Conservation (phyloP, 129 eudicot genomes). For the Flaveria trinervia region DNA sequence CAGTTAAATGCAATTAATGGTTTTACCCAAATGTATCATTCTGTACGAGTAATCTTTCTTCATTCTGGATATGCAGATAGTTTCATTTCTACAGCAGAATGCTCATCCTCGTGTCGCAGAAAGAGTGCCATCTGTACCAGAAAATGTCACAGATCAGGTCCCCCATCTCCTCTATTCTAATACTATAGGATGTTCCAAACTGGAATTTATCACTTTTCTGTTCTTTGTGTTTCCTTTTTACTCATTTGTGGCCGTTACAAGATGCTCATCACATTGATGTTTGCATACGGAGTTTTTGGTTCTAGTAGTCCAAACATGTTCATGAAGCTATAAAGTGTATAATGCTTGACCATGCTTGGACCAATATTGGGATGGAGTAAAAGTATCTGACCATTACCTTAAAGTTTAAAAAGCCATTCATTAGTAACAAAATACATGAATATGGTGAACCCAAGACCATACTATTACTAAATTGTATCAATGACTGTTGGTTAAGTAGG, state of each 20-base stretch:
- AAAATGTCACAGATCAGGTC: slow-evolving; percentile 98
- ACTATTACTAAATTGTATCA: slow-evolving; percentile 11
- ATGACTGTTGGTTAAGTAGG: not conserved
- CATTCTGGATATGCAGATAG: slow-evolving; percentile 59
- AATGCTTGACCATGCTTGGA: not conserved
- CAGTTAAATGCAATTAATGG: not conserved
- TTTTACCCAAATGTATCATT: not conserved
- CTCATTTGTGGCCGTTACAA: not conserved
- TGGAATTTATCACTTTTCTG: not conserved
- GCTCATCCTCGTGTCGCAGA: slow-evolving; percentile 97
- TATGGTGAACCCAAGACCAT: slow-evolving; percentile 11
- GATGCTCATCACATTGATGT: not conserved
- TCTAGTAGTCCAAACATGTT: not conserved
- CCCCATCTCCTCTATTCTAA: slow-evolving; percentile 1
- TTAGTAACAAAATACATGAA: not conserved
- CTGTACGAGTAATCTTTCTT: slow-evolving; percentile 15
- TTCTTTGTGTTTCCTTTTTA: not conserved
- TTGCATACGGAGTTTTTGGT: no score
- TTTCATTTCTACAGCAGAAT: slow-evolving; percentile 93
- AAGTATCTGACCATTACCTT: not conserved
- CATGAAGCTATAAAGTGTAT: not conserved
- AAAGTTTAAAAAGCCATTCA: not conserved
- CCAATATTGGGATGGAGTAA: no score
- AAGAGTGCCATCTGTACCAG: slow-evolving; percentile 83
- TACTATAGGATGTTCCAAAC: slow-evolving; percentile 1